Percentiles rank a stretch among this genome's conserved stretches.
Evolutionary conservation across 73 alveolate species (phyloP).

Genomic region (Effrenium voratum): DNA sequence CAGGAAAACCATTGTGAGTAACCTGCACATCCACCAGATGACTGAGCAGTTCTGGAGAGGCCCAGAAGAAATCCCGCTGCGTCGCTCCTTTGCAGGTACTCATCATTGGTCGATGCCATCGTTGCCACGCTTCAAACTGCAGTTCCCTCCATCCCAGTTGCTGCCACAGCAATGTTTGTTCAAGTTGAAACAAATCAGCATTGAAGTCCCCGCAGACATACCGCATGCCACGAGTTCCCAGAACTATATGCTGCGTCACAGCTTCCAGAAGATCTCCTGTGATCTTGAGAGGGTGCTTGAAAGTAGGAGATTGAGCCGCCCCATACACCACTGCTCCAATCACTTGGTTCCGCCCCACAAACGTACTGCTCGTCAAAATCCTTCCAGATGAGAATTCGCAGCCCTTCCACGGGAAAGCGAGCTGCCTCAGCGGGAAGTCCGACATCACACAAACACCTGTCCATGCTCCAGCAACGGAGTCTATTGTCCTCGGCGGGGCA

Average conservation of each 20-base stretch:
- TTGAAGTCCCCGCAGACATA: neutral
- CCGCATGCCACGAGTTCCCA: neutral
- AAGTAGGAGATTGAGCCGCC: neutral
- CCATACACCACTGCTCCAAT: neutral
- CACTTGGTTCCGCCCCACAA: neutral
- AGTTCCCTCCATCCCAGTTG: neutral
- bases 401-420: neutral
- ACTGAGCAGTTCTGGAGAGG: neutral
- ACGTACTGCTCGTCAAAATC: neutral
- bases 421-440: neutral
- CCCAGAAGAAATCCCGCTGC: neutral
- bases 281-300: neutral
- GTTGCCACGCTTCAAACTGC: neutral
- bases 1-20: neutral
- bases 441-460: neutral
- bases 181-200: neutral
- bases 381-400: neutral
- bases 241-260: neutral
- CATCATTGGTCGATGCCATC: neutral
- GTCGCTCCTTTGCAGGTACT: constrained; percentile 18
- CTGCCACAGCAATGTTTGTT: neutral
- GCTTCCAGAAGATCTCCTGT: neutral
- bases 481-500: neutral
- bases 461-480: neutral
- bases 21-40: too few species aligned